A percentile compares a stretch with the other conserved stretches of the same genome.
Evolutionary conservation across 2,329 filamentous ascomycete genomes (phyloP).

Genomic region (Stachybotrys elegans): DNA sequence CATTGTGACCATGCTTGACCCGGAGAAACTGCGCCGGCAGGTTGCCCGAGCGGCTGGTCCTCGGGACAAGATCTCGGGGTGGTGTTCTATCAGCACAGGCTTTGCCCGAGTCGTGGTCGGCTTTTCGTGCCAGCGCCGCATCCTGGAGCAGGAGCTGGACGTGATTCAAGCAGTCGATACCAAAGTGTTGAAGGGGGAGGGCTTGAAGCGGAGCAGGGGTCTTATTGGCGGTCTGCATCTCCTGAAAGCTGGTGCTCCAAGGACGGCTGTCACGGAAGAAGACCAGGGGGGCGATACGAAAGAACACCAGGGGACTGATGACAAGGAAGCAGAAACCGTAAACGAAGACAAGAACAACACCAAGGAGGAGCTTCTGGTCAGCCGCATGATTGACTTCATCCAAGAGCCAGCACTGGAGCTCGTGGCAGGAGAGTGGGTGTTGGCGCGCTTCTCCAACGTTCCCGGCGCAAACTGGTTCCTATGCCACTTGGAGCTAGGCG

Average conservation of each 20-base stretch:
- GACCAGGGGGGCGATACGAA: neutral
- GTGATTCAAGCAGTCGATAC: conserved; percentile 1
- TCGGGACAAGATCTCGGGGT: conserved; percentile 8
- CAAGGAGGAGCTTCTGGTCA: conserved; percentile 4
- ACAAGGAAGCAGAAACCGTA: neutral
- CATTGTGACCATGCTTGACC: conserved; percentile 7
- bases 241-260: neutral
- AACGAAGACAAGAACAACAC: neutral
- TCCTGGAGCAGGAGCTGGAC: conserved; percentile 4
- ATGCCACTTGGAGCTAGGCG: conserved; percentile 8
- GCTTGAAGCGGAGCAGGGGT: no score
- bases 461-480: conserved; percentile 8
- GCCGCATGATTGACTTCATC: conserved; percentile 8
- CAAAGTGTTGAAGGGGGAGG: neutral
- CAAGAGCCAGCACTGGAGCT: conserved; percentile 6
- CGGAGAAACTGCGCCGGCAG: conserved; percentile 5
- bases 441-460: conserved; percentile 6
- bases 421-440: conserved; percentile 9
- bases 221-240: no score
- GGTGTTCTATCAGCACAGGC: conserved; percentile 8
- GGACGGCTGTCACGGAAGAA: neutral
- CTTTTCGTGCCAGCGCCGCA: conserved; percentile 4
- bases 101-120: conserved; percentile 4
- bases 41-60: conserved; percentile 3
- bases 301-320: neutral